These are phyloP conservation scores for Solanum arcanum DNA, from an alignment of 257 asterid genomes.

Conservation along the genomic window DNA sequence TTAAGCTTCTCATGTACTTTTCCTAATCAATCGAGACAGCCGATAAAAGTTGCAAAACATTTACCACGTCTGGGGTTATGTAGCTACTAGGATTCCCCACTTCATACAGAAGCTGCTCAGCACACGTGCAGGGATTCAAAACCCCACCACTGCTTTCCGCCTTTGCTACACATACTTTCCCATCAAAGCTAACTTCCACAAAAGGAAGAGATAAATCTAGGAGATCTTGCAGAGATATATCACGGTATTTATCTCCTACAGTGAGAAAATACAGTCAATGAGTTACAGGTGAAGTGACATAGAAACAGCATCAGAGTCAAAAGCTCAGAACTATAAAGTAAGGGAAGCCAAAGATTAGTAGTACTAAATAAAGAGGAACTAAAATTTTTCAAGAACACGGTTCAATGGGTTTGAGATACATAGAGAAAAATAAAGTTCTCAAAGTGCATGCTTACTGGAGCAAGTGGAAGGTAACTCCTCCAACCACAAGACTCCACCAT, in stretches of 20 bases:
- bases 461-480: neutral
- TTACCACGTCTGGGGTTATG: slow-evolving; percentile 92
- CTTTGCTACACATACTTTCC: slow-evolving; percentile 69
- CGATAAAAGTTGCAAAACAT: slow-evolving; percentile 1
- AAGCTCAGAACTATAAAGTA: neutral
- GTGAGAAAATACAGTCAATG: neutral
- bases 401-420: neutral
- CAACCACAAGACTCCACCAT: neutral
- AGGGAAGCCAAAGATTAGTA: neutral
- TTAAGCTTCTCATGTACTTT: neutral
- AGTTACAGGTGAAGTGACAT: neutral
- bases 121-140: slow-evolving; percentile 64
- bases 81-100: slow-evolving; percentile 89
- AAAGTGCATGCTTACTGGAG: neutral
- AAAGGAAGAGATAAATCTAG: slow-evolving; percentile 83
- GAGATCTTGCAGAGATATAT: slow-evolving; percentile 62
- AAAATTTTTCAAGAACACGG: neutral
- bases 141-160: slow-evolving; percentile 73
- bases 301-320: neutral
- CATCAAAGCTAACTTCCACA: slow-evolving; percentile 70
- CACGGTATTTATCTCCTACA: slow-evolving; percentile 73
- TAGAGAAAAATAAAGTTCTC: neutral
- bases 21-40: neutral
- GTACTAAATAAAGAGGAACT: neutral
- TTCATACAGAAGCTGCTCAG: slow-evolving; percentile 96